Percentiles rank a stretch among this genome's conserved stretches.
Evolutionary conservation across 352 stramenopile species (phyloP).

Genomic region (Phytopythium oedochilum): DNA sequence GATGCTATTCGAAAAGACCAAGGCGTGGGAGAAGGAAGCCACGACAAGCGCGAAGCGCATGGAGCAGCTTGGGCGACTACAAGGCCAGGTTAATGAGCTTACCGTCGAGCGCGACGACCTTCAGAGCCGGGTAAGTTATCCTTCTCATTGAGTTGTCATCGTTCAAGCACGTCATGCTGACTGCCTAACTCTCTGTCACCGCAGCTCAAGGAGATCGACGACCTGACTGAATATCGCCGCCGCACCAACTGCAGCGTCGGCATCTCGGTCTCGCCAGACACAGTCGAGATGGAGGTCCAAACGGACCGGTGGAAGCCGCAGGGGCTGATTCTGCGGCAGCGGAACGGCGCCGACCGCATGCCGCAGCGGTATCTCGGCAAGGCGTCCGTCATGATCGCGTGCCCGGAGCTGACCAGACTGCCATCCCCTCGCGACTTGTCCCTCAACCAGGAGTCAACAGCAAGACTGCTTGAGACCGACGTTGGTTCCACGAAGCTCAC

Average conservation of each 20-base stretch:
- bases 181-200: not conserved
- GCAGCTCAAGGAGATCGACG: constrained; percentile 60
- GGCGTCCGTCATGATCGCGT: constrained; percentile 64
- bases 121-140: constrained; percentile 29
- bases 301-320: constrained; percentile 71
- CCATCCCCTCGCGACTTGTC: constrained; percentile 8
- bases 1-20: constrained; percentile 69
- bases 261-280: constrained; percentile 37
- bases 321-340: constrained; percentile 65
- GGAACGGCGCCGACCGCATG: constrained; percentile 61
- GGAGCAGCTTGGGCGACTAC: constrained; percentile 36
- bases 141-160: too few relatives aligned
- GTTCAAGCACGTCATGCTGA: not conserved
- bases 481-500: not conserved
- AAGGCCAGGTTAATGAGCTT: constrained; percentile 23
- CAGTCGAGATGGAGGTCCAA: constrained; percentile 51
- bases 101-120: constrained; percentile 30
- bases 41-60: constrained; percentile 42
- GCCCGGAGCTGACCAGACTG: constrained; percentile 36
- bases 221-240: constrained; percentile 41
- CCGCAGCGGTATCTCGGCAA: constrained; percentile 69
- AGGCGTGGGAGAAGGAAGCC: constrained; percentile 66
- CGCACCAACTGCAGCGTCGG: constrained; percentile 60
- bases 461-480: not conserved
- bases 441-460: constrained; percentile 17